A percentile compares a stretch with the other conserved stretches of the same genome.
Conservation (phyloP, 306 rosid genomes). For the Abrus precatorius region DNA sequence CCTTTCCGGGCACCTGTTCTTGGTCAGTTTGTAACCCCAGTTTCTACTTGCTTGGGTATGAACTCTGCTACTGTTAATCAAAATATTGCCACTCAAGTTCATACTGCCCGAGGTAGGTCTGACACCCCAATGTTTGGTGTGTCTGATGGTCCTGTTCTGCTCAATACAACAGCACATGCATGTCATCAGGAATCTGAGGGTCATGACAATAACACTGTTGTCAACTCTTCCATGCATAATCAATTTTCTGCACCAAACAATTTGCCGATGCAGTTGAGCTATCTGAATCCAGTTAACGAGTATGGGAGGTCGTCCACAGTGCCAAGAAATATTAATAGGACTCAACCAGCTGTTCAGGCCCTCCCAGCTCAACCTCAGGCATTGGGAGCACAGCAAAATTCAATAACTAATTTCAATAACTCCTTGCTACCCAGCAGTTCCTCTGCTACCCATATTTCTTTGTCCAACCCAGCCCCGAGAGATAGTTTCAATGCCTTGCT, state of each 20-base stretch:
- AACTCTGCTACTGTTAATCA: slow-evolving; percentile 48
- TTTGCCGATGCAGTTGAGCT: slow-evolving; percentile 55
- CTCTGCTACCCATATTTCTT: slow-evolving; percentile 57
- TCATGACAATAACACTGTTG: slow-evolving; percentile 46
- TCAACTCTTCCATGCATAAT: slow-evolving; percentile 56
- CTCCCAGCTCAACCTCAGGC: slow-evolving; percentile 74
- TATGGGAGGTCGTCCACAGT: slow-evolving; percentile 60
- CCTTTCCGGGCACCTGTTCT: slow-evolving; percentile 50
- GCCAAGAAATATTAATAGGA: slow-evolving; percentile 57
- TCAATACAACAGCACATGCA: slow-evolving; percentile 56
- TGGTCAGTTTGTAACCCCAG: slow-evolving; percentile 42
- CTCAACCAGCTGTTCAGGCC: slow-evolving; percentile 81
- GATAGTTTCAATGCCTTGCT: slow-evolving; percentile 49
- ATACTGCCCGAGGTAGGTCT: slow-evolving; percentile 35
- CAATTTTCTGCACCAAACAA: slow-evolving; percentile 53
- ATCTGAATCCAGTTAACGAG: slow-evolving; percentile 54
- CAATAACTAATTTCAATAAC: slow-evolving; percentile 55
- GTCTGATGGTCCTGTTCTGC: slow-evolving; percentile 49
- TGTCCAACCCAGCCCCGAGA: slow-evolving; percentile 49
- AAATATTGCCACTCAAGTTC: slow-evolving; percentile 52
- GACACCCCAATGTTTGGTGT: slow-evolving; percentile 53
- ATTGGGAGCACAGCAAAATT: slow-evolving; percentile 57
- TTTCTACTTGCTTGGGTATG: slow-evolving; percentile 43
- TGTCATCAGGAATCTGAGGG: slow-evolving; percentile 62
- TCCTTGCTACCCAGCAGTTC: slow-evolving; percentile 52